Conservation (phyloP, 148 eudicot species). For the Simmondsia chinensis region DNA sequence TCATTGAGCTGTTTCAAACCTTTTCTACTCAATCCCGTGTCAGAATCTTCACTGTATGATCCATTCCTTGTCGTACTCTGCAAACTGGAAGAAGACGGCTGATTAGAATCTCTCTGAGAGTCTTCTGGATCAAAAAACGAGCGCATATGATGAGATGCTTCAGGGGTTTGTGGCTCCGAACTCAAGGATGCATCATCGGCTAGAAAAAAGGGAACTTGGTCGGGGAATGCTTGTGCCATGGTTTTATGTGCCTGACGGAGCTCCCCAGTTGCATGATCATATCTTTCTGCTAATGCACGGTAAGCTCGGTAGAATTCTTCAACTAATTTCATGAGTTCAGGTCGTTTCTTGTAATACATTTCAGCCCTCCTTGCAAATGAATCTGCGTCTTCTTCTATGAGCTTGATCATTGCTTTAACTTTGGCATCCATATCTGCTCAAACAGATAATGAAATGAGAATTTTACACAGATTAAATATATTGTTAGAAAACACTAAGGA, state of each 20-base stretch:
- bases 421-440: conserved; percentile 82
- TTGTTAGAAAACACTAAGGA: too few species aligned
- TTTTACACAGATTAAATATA: not conserved
- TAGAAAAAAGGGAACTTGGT: conserved; percentile 48
- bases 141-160: conserved; percentile 27
- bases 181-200: conserved; percentile 58
- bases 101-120: conserved; percentile 11
- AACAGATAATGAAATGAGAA: not conserved
- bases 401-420: conserved; percentile 92
- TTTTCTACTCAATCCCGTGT: conserved; percentile 20
- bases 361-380: conserved; percentile 99
- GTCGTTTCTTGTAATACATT: conserved; percentile 97
- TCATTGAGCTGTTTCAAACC: conserved; percentile 69
- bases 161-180: conserved; percentile 45
- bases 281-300: conserved; percentile 94
- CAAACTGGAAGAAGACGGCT: conserved; percentile 12
- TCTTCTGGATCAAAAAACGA: conserved; percentile 35
- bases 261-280: conserved; percentile 95
- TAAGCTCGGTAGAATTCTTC: conserved; percentile 97
- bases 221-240: conserved; percentile 79
- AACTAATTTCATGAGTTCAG: conserved; percentile 94
- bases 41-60: conserved; percentile 16
- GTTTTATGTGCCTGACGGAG: conserved; percentile 87
- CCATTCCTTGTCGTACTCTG: conserved; percentile 11
- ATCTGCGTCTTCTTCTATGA: conserved; percentile 98